Evolutionary conservation across 2,329 filamentous ascomycete species (phyloP), one percentile per base, ranked within the genome.

Genomic region (Microascus cirrosus): DNA sequence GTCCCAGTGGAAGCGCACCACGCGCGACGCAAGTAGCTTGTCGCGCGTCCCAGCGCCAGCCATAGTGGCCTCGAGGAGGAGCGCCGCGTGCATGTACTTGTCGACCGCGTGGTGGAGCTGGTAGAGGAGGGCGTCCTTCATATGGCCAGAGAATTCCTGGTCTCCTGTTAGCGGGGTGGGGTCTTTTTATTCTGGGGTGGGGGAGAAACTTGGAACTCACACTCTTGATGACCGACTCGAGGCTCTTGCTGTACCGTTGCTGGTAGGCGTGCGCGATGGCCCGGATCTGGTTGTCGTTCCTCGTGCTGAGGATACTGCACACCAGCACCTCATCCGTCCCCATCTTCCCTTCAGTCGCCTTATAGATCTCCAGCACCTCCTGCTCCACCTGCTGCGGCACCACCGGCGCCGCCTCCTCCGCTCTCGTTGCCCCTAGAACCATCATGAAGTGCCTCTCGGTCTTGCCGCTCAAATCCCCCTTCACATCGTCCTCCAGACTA

Each of bases 41-140:
- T 99, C 92, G 70, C 94, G 93, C 12, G 94, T 97, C 2, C 93
- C 93, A 62, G 87, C 65, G 0, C 93, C 94, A 1, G 83, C 80
- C 93, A 97, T 97, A 18, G 87, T 79, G 15, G 89, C 87, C 68
- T 96, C 91, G n/a, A 97, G 78, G 4, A 90, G 76, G 24, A 80
- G 74, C 0, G 92, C 94, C 65, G 95, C 92, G 62, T 90, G 86
- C 78, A 89, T 87, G 59, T 89, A 90, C 63, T 87, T 89, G 71
- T 96, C 90, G 6, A 82, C 75, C 2, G 89, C 93, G 13, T 86
- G 78, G 12, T 81, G 80, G n/a, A 96, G 75, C 70, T 96, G 90
- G 68, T 84, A 85, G 28, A 94, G 73, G 1, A 97, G 79, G 0
- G 90, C 90, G 18, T 89, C 82, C 69, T 92, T 79, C 91, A 97